Evolutionary conservation across 2,329 filamentous ascomycete species (phyloP), one percentile per base, ranked within the genome.

Genomic region (Monascus ruber): DNA sequence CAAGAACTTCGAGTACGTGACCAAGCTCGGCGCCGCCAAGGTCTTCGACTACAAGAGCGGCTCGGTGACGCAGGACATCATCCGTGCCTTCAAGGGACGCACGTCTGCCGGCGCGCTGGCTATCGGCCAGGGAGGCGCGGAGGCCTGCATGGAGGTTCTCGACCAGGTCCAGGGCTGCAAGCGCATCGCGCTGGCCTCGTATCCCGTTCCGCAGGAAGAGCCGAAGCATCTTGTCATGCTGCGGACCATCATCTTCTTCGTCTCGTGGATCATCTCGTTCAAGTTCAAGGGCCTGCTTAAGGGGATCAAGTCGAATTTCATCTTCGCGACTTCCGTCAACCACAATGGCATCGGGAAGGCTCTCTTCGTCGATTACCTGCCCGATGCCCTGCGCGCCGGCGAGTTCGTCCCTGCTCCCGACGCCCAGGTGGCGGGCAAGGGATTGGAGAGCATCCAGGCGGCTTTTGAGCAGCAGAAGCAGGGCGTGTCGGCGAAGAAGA

Each of bases 401-500:
- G 53, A 50, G 4, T 68, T 62, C 41, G 48, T 55, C 24, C 51
- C 63, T 2, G 60, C 60, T 9, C 68, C 69, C 0, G 55, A 64
- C 32, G 58, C 65, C 1, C 34, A 55, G 9, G 45, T 71, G n/a
- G 54, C 63, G 1, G 65, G 66, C 2, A 55, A 60, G 5, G 68
- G 68, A 2, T 44, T 71, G 9, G 63, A 63, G 37, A 58, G 51
- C 28, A 48, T 70, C 2, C 66, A 72, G 45, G 57, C 54, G 2
- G 68, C 55, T 1, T 41, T 70, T 31, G 59, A 68, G 43, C 35
- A 54, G 1, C 47, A 63, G 2, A 55, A 45, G 35, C 55, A 57
- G 37, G 65, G 66, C 4, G 61, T 70, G 3, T 67, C 65, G 10
- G 66, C 62, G 3, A 56, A 58, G 49, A 71, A 70, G 49, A 34